These are phyloP conservation scores for Aspergillus sp. DNA, from an alignment of 2,329 filamentous ascomycete species.

Conservation along the genomic window DNA sequence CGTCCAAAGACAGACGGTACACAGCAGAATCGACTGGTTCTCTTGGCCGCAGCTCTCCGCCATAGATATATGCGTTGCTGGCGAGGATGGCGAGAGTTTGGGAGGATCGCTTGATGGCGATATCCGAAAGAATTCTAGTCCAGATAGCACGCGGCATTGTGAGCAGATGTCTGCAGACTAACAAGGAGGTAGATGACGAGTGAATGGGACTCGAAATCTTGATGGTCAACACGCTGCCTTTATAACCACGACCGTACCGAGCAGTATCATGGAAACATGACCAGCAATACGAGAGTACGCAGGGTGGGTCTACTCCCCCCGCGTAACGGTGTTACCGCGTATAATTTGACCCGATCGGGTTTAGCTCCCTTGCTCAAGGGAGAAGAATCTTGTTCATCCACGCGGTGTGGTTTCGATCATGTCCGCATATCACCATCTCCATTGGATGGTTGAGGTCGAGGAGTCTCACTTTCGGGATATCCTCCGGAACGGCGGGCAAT, in stretches of 20 bases:
- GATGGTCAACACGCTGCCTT: too few species aligned
- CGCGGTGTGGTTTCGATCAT: not conserved
- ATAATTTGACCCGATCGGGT: too few species aligned
- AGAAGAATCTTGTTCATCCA: slow-evolving; percentile 9
- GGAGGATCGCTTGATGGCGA: slow-evolving; percentile 61
- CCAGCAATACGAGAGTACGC: too few species aligned
- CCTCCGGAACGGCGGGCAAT: slow-evolving; percentile 13
- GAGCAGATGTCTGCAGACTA: too few species aligned
- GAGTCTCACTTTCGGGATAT: slow-evolving; percentile 14
- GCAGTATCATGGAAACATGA: too few species aligned
- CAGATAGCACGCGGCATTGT: slow-evolving; percentile 19
- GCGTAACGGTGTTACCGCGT: too few species aligned
- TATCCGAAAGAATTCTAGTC: slow-evolving; percentile 26
- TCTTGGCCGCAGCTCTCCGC: slow-evolving; percentile 69
- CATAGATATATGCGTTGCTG: slow-evolving; percentile 69
- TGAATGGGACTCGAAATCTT: too few species aligned
- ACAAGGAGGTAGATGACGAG: too few species aligned
- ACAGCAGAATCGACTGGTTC: slow-evolving; percentile 73
- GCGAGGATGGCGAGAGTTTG: slow-evolving; percentile 67
- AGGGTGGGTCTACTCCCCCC: too few species aligned
- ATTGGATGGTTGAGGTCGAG: slow-evolving; percentile 15
- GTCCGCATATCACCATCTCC: slow-evolving; percentile 12
- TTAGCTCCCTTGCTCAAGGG: not conserved
- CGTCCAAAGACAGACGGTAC: slow-evolving; percentile 62
- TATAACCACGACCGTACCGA: too few species aligned